Percentiles rank a stretch among this genome's conserved stretches.
Conservation (phyloP, 75 land plant species). For the Pinus taeda region DNA sequence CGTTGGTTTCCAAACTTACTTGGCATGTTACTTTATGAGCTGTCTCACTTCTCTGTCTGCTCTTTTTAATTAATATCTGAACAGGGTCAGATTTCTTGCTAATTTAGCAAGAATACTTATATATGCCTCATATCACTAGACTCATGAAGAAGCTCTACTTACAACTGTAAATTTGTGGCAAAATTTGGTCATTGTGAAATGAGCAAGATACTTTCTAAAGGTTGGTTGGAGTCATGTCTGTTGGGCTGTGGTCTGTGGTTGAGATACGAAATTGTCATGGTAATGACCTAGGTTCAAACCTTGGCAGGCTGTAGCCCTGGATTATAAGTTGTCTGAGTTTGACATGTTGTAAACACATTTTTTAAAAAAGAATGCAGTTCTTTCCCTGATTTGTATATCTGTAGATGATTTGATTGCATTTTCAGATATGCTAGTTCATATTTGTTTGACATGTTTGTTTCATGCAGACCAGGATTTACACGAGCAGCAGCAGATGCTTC, state of each 20-base stretch:
- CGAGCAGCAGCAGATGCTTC: slow-evolving; percentile 11
- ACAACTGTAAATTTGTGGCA: neutral
- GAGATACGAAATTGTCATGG: neutral
- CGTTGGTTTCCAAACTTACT: neutral
- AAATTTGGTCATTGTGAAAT: neutral
- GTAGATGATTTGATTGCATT: neutral
- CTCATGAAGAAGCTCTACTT: neutral
- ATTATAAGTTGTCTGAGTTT: neutral
- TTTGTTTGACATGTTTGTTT: neutral
- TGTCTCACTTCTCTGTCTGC: neutral
- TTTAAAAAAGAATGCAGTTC: neutral
- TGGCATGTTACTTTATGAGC: neutral
- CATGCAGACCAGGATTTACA: neutral
- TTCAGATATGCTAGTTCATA: neutral
- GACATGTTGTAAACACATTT: neutral
- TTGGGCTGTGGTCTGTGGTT: neutral
- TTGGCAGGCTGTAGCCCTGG: too few relatives aligned
- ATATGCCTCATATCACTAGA: neutral
- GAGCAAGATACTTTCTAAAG: neutral
- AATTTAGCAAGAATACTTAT: too few relatives aligned
- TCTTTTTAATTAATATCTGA: too few relatives aligned
- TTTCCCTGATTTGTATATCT: neutral
- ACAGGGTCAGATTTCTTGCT: too few relatives aligned
- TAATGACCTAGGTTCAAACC: neutral
- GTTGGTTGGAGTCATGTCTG: too few relatives aligned